A percentile compares a stretch with the other conserved stretches of the same genome.
Evolutionary conservation across 495 filamentous ascomycete genomes (phyloP).

Genomic region (Penicillium salamii): DNA sequence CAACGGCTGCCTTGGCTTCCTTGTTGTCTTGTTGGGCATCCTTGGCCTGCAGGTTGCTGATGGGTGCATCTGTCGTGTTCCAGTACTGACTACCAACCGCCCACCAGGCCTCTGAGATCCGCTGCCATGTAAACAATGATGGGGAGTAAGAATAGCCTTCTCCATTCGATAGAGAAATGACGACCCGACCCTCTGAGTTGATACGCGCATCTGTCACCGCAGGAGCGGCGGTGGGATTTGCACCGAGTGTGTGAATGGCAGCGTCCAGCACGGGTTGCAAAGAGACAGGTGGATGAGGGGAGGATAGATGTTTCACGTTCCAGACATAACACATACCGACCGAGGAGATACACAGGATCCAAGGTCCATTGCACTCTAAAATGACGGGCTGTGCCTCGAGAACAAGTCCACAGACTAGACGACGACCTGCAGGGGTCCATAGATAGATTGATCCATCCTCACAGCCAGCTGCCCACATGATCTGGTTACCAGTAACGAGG

Average conservation of each 20-base stretch:
- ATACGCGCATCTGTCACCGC: slow-evolving; percentile 86
- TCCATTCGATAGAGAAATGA: slow-evolving; percentile 86
- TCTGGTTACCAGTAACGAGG: slow-evolving; percentile 81
- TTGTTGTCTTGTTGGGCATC: slow-evolving; percentile 50
- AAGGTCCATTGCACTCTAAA: slow-evolving; percentile 83
- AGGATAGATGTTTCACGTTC: slow-evolving; percentile 81
- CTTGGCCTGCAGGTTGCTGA: slow-evolving; percentile 72
- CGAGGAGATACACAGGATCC: slow-evolving; percentile 83
- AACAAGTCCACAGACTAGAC: slow-evolving; percentile 77
- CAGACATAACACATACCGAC: slow-evolving; percentile 90
- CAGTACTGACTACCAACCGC: slow-evolving; percentile 96
- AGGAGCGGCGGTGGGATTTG: slow-evolving; percentile 68
- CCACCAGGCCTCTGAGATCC: slow-evolving; percentile 95
- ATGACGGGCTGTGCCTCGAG: slow-evolving; percentile 93
- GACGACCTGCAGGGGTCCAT: slow-evolving; percentile 92
- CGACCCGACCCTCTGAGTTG: slow-evolving; percentile 77
- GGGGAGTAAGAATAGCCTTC: slow-evolving; percentile 88
- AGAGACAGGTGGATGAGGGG: slow-evolving; percentile 86
- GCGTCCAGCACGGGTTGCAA: slow-evolving; percentile 87
- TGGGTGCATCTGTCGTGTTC: slow-evolving; percentile 88
- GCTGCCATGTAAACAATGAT: slow-evolving; percentile 86
- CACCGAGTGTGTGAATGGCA: slow-evolving; percentile 65
- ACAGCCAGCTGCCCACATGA: slow-evolving; percentile 88
- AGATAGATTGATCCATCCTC: slow-evolving; percentile 92
- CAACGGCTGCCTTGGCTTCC: slow-evolving; percentile 59